Conservation (phyloP, 768 basidiomycete genomes). For the Leucocoprinus sp. region DNA sequence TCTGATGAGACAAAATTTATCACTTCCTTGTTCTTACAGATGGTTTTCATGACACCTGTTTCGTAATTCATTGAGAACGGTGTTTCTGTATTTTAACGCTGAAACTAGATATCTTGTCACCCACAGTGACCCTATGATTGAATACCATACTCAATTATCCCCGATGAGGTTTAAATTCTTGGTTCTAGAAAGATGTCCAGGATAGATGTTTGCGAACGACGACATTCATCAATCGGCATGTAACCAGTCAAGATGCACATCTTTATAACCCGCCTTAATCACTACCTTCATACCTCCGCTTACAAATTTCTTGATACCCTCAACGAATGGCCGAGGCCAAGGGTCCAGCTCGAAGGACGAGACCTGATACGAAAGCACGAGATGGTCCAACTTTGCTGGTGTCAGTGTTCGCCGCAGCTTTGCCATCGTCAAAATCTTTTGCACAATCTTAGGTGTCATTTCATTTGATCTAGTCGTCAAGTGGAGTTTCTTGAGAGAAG, state of each 20-base stretch:
- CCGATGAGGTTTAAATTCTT: too few relatives aligned
- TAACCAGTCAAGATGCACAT: neutral
- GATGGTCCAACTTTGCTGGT: neutral
- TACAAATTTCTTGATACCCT: neutral
- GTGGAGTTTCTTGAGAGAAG: neutral
- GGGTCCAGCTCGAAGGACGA: neutral
- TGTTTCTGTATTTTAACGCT: too few relatives aligned
- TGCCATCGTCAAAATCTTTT: neutral
- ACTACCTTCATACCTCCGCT: neutral
- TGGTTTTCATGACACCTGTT: too few relatives aligned
- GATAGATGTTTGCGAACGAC: too few relatives aligned
- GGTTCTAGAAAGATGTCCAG: neutral
- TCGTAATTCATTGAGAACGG: too few relatives aligned
- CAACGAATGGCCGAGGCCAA: neutral
- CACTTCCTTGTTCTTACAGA: too few relatives aligned
- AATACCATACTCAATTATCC: neutral
- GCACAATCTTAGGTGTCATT: neutral
- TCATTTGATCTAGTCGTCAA: neutral
- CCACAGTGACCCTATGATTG: too few relatives aligned
- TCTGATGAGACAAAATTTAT: too few relatives aligned
- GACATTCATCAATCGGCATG: neutral
- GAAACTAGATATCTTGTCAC: too few relatives aligned
- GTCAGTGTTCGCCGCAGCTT: neutral
- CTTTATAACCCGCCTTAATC: neutral
- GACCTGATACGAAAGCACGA: slow-evolving; percentile 1